Conservation (phyloP, 192 early-diverging fungal species). For the Coemansia guatemalensis region DNA sequence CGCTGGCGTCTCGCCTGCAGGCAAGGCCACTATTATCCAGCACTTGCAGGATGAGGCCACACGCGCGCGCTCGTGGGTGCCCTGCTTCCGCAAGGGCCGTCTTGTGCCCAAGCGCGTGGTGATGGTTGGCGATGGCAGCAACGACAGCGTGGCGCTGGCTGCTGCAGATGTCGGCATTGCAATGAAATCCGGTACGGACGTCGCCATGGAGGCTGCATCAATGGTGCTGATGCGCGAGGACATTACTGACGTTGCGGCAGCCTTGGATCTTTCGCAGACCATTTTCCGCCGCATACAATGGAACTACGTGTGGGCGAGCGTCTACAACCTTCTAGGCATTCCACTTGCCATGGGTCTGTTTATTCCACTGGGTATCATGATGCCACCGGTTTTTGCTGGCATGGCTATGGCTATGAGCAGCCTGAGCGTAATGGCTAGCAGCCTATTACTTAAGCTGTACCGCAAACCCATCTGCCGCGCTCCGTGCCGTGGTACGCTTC, state of each 20-base stretch:
- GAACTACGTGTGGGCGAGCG: constrained; percentile 88
- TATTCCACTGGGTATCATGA: constrained; percentile 76
- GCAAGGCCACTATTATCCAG: constrained; percentile 79
- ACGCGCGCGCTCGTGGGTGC: constrained; percentile 4
- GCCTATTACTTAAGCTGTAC: constrained; percentile 80
- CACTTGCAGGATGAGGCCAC: constrained; percentile 61
- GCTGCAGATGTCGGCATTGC: constrained; percentile 86
- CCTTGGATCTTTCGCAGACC: constrained; percentile 77
- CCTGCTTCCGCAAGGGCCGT: constrained; percentile 2
- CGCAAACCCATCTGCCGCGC: constrained; percentile 41
- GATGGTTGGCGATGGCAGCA: constrained; percentile 97
- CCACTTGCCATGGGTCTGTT: constrained; percentile 93
- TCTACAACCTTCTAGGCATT: constrained; percentile 88
- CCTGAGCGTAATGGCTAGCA: constrained; percentile 88
- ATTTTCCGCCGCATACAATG: constrained; percentile 84
- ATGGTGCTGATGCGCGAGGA: constrained; percentile 92
- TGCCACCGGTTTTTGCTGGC: constrained; percentile 92
- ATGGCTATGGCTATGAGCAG: constrained; percentile 92
- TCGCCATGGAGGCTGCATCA: constrained; percentile 91
- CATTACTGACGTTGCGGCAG: constrained; percentile 80
- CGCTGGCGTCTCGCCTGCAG: constrained; percentile 86
- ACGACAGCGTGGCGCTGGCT: constrained; percentile 91
- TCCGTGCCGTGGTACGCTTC: constrained; percentile 24
- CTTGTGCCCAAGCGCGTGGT: constrained; percentile 55
- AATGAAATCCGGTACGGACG: constrained; percentile 87